Evolutionary conservation across 1,284 basidiomycete genomes (phyloP).

Genomic region (Ustilago tritici): DNA sequence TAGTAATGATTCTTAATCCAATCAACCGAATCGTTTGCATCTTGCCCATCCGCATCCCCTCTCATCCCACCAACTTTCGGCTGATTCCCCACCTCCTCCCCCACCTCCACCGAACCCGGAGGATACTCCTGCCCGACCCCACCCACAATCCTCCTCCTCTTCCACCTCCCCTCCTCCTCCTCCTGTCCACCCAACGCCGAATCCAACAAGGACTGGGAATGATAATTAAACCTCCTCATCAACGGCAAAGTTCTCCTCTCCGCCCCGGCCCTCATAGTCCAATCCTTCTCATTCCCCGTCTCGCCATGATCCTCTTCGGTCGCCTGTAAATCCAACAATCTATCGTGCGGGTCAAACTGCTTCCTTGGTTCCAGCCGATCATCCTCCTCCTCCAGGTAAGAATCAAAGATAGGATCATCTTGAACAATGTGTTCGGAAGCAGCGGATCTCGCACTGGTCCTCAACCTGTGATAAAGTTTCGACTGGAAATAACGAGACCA

Average conservation of each 20-base stretch:
- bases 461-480: slow-evolving; percentile 91
- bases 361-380: slow-evolving; percentile 86
- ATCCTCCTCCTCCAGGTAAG: slow-evolving; percentile 92
- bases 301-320: slow-evolving; percentile 92
- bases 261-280: slow-evolving; percentile 95
- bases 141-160: slow-evolving; percentile 55
- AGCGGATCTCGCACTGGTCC: slow-evolving; percentile 88
- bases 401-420: slow-evolving; percentile 93
- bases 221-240: slow-evolving; percentile 97
- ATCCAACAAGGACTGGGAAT: slow-evolving; percentile 87
- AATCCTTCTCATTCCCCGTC: slow-evolving; percentile 87
- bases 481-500: slow-evolving; percentile 98
- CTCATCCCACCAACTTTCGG: slow-evolving; percentile 20
- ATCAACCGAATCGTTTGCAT: slow-evolving; percentile 32
- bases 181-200: slow-evolving; percentile 67
- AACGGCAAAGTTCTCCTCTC: slow-evolving; percentile 88
- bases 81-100: slow-evolving; percentile 24
- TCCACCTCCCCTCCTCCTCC: slow-evolving; percentile 29
- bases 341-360: slow-evolving; percentile 78
- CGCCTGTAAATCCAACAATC: slow-evolving; percentile 86
- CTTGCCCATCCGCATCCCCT: slow-evolving; percentile 21
- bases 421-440: slow-evolving; percentile 85
- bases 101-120: slow-evolving; percentile 14
- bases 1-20: slow-evolving; percentile 71
- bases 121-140: slow-evolving; percentile 65